Conservation (phyloP, 1,139 yeast species). For the Debaryomycetaceae sp. region DNA sequence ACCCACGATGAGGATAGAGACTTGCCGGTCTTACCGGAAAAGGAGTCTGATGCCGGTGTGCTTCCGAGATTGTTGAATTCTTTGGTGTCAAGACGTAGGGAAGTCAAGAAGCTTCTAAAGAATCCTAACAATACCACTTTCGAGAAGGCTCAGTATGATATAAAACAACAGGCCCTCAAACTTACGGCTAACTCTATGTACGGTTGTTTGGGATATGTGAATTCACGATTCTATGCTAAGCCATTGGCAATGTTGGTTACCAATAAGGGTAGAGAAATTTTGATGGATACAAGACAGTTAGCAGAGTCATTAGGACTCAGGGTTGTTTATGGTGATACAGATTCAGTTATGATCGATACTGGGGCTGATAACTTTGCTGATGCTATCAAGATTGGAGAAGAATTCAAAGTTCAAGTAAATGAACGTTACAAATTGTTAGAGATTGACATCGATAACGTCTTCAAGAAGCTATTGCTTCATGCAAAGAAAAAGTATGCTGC, state of each 20-base stretch:
- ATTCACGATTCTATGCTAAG: conserved; percentile 92
- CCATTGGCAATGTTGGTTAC: conserved; percentile 96
- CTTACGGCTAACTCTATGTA: conserved; percentile 98
- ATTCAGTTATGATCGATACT: conserved; percentile 98
- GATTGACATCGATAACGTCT: conserved; percentile 92
- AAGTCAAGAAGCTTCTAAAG: conserved; percentile 83
- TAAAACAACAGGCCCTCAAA: conserved; percentile 93
- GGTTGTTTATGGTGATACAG: conserved; percentile 98
- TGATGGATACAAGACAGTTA: conserved; percentile 87
- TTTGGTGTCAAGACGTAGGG: conserved; percentile 87
- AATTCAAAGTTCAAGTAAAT: conserved; percentile 81
- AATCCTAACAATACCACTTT: conserved; percentile 61
- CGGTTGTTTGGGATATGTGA: conserved; percentile 93
- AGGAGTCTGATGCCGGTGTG: conserved; percentile 66
- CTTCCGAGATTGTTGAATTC: conserved; percentile 81
- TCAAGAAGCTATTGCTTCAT: conserved; percentile 77
- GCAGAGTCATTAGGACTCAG: conserved; percentile 81
- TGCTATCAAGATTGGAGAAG: conserved; percentile 79
- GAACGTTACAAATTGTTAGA: conserved; percentile 84
- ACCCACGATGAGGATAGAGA: conserved; percentile 57
- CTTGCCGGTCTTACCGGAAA: conserved; percentile 68
- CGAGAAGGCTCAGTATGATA: conserved; percentile 81
- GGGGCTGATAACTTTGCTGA: conserved; percentile 66
- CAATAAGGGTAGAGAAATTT: conserved; percentile 90
- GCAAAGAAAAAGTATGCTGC: conserved; percentile 99